Evolutionary conservation across 2,329 filamentous ascomycete genomes (phyloP).

Genomic region (Trichoderma hamatum): DNA sequence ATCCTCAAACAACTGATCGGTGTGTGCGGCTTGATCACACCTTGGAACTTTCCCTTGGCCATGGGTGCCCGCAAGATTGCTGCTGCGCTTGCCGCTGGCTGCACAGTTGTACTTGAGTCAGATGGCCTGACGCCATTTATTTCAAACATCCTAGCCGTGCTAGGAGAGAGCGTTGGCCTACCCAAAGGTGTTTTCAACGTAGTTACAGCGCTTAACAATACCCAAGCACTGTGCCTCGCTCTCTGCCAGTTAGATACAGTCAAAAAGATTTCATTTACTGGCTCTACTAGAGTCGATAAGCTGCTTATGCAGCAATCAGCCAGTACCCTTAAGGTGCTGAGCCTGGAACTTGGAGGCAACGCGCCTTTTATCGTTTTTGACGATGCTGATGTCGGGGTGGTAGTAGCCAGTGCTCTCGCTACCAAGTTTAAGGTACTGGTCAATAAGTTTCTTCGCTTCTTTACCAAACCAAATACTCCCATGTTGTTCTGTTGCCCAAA

Average conservation of each 20-base stretch:
- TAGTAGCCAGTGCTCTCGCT: slow-evolving; percentile 78
- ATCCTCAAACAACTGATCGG: slow-evolving; percentile 41
- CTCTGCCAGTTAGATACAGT: slow-evolving; percentile 77
- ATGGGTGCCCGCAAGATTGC: slow-evolving; percentile 53
- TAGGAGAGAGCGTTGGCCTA: slow-evolving; percentile 83
- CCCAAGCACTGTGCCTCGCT: slow-evolving; percentile 70
- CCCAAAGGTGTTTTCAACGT: slow-evolving; percentile 91
- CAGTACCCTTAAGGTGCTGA: slow-evolving; percentile 78
- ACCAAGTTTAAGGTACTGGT: slow-evolving; percentile 67
- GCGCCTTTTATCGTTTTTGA: slow-evolving; percentile 97
- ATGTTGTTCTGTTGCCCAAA: too few relatives aligned
- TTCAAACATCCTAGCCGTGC: slow-evolving; percentile 81
- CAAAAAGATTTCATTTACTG: slow-evolving; percentile 93
- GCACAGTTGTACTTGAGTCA: slow-evolving; percentile 72
- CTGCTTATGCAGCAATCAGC: slow-evolving; percentile 88
- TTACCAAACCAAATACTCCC: too few relatives aligned
- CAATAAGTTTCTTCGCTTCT: too few relatives aligned
- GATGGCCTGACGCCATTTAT: slow-evolving; percentile 79
- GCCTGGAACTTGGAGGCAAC: slow-evolving; percentile 92
- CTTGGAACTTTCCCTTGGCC: slow-evolving; percentile 68
- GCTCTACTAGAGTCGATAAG: slow-evolving; percentile 70
- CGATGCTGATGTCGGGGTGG: slow-evolving; percentile 84
- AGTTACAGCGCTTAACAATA: slow-evolving; percentile 78
- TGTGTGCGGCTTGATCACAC: slow-evolving; percentile 49
- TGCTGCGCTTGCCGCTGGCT: slow-evolving; percentile 68